These are phyloP conservation scores for Apiospora marii DNA, from an alignment of 2,329 filamentous ascomycete genomes.

Conservation along the genomic window DNA sequence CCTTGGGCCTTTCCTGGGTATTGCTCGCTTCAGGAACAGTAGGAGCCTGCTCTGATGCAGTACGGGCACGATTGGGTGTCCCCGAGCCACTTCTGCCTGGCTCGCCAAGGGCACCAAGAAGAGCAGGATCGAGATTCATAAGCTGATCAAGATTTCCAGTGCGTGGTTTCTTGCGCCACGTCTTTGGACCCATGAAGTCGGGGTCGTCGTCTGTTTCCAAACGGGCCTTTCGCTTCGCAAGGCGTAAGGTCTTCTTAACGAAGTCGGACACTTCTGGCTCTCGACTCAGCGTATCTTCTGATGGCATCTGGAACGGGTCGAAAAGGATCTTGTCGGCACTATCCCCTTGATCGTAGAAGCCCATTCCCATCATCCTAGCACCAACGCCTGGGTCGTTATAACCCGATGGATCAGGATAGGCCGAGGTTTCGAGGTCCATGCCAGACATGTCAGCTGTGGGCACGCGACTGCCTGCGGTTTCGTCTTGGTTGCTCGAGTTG, in stretches of 20 bases:
- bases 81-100: constrained; percentile 28
- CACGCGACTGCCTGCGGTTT: constrained; percentile 35
- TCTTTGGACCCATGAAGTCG: constrained; percentile 56
- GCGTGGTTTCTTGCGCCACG: constrained; percentile 52
- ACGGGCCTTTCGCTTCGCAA: constrained; percentile 60
- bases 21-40: constrained; percentile 9
- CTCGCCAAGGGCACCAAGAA: constrained; percentile 49
- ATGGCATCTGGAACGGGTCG: constrained; percentile 63
- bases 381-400: constrained; percentile 58
- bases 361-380: constrained; percentile 64
- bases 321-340: constrained; percentile 66
- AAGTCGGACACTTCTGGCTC: constrained; percentile 61
- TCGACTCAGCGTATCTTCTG: constrained; percentile 51
- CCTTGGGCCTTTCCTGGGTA: constrained; percentile 23
- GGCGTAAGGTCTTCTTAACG: constrained; percentile 61
- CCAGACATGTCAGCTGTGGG: constrained; percentile 43
- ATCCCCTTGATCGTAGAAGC: constrained; percentile 68
- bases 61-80: constrained; percentile 33
- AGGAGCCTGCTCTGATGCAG: constrained; percentile 33
- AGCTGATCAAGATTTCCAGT: constrained; percentile 45
- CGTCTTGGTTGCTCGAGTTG: constrained; percentile 19
- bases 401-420: constrained; percentile 39
- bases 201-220: constrained; percentile 62
- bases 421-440: constrained; percentile 38
- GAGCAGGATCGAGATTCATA: constrained; percentile 61